Conservation (phyloP, 169 alveolate genomes). For the Eimeria acervulina region DNA sequence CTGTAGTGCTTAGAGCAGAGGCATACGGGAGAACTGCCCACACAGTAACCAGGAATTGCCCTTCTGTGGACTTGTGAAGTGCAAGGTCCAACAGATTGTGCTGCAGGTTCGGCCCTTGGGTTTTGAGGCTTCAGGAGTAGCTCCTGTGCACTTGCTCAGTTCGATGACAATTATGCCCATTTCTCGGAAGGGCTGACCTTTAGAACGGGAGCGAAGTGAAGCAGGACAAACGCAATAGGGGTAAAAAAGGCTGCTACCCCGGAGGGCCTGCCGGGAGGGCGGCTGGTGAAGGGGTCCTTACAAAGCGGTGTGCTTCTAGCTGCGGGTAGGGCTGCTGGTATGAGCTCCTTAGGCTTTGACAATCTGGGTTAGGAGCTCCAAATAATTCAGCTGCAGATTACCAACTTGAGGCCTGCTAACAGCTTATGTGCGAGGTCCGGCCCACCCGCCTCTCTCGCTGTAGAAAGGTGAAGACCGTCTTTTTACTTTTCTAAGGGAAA, state of each 20-base stretch:
- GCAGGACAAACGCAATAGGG: background rate
- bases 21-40: background rate
- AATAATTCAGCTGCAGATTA: constrained; percentile 1
- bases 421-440: constrained; percentile 55
- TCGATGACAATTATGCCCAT: background rate
- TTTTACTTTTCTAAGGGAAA: background rate
- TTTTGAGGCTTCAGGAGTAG: constrained; percentile 49
- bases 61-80: background rate
- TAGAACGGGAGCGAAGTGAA: background rate
- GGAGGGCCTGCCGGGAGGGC: background rate
- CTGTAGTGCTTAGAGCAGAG: background rate
- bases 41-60: background rate
- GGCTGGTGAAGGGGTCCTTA: constrained; percentile 33
- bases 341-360: constrained; percentile 4
- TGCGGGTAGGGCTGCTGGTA: constrained; percentile 17
- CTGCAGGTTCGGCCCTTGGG: background rate
- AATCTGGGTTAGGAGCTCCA: background rate
- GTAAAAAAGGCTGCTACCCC: background rate
- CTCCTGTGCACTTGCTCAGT: constrained; percentile 24
- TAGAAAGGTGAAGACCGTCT: background rate
- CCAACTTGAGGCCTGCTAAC: constrained; percentile 26
- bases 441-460: constrained; percentile 77
- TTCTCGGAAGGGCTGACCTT: constrained; percentile 14
- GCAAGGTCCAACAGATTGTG: background rate
- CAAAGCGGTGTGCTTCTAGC: background rate